phyloP scores from a whole-genome alignment of 2,329 filamentous ascomycete genomes.

The Beauveria brongniartii region DNA sequence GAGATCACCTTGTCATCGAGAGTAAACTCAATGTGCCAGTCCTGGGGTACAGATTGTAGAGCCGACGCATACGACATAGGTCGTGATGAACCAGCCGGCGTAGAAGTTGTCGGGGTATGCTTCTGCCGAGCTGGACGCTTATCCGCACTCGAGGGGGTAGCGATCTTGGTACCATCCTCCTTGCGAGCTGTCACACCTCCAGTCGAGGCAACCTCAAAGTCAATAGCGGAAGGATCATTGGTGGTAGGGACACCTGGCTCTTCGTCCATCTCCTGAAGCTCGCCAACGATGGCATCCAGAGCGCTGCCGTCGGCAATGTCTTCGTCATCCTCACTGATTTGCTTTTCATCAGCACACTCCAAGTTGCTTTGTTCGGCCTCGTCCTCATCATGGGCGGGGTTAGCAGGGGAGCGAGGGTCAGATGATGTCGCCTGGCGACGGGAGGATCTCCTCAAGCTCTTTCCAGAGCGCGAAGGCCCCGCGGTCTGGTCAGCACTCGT shows the following conservation, averaged over 20 bases:
- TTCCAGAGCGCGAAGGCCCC: slow-evolving; percentile 49
- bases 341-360: slow-evolving; percentile 89
- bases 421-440: slow-evolving; percentile 48
- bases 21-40: slow-evolving; percentile 97
- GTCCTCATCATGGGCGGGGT: slow-evolving; percentile 47
- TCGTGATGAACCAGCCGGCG: slow-evolving; percentile 50
- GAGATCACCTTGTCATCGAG: slow-evolving; percentile 75
- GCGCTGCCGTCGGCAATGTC: slow-evolving; percentile 58
- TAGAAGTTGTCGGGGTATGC: slow-evolving; percentile 36
- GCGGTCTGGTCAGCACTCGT: slow-evolving; percentile 37
- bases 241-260: slow-evolving; percentile 28
- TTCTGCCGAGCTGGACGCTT: slow-evolving; percentile 30
- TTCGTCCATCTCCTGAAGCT: slow-evolving; percentile 75
- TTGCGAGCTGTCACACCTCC: slow-evolving; percentile 87
- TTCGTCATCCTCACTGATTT: slow-evolving; percentile 66
- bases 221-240: slow-evolving; percentile 75
- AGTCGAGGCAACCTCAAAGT: slow-evolving; percentile 77
- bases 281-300: slow-evolving; percentile 82
- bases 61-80: slow-evolving; percentile 79
- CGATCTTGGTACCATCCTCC: slow-evolving; percentile 81
- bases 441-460: slow-evolving; percentile 51
- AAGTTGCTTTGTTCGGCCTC: slow-evolving; percentile 62
- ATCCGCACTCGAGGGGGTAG: slow-evolving; percentile 63
- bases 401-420: slow-evolving; percentile 43
- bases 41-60: slow-evolving; percentile 70